phyloP scores from a whole-genome alignment of 306 rosid species.

The Abrus pulchellus region DNA sequence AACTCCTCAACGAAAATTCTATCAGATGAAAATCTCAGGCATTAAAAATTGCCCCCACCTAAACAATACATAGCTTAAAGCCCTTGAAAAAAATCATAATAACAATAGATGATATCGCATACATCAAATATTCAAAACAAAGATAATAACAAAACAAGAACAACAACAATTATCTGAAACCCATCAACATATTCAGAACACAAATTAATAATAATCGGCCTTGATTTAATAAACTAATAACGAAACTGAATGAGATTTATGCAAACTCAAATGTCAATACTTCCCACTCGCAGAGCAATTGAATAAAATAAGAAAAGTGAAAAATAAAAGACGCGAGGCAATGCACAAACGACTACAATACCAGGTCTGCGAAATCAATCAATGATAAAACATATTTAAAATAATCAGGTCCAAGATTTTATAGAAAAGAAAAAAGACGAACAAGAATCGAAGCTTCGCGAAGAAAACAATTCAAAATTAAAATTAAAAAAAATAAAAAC shows the following conservation, averaged over 20 bases:
- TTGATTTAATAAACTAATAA: not conserved
- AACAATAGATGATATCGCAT: too few species aligned
- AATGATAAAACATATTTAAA: not conserved
- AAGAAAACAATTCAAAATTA: not conserved
- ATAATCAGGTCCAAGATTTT: constrained; percentile 11
- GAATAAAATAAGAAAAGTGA: not conserved
- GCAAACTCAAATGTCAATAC: constrained; percentile 2
- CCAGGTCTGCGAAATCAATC: constrained; percentile 47
- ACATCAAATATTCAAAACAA: not conserved
- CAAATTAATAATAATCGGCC: not conserved
- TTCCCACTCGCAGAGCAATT: not conserved
- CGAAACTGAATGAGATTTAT: not conserved
- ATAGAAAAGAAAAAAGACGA: not conserved
- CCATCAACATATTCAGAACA: not conserved
- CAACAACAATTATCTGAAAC: not conserved
- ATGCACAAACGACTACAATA: not conserved
- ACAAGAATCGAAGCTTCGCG: not conserved
- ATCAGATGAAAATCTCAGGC: not conserved
- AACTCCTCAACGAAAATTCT: not conserved
- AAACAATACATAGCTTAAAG: not conserved
- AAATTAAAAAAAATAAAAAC: not conserved
- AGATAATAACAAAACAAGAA: not conserved
- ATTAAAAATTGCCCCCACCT: not conserved
- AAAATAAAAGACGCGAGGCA: not conserved
- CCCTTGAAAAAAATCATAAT: not conserved